Evolutionary conservation across 1,284 basidiomycete genomes (phyloP).

Genomic region (Leccinum brunneo-olivaceum): DNA sequence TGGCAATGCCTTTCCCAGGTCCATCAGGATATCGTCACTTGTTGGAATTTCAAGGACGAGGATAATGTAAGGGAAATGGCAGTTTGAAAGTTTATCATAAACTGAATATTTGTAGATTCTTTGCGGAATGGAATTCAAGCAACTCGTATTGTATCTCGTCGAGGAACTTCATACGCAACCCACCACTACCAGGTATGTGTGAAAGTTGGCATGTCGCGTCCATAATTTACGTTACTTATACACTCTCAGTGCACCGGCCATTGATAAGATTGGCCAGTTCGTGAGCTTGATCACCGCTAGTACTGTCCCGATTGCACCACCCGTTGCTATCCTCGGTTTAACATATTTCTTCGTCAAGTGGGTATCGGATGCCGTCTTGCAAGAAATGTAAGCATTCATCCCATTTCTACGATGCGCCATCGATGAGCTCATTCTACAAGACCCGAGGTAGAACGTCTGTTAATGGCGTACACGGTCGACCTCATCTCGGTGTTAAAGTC

Average conservation of each 20-base stretch:
- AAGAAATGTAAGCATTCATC: background rate
- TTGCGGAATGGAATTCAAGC: slow-evolving; percentile 6
- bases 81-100: background rate
- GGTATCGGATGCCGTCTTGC: background rate
- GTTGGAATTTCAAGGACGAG: slow-evolving; percentile 8
- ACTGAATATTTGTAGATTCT: slow-evolving; percentile 4
- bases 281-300: slow-evolving; percentile 5
- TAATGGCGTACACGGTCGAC: slow-evolving; percentile 10
- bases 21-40: slow-evolving; percentile 7
- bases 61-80: slow-evolving; percentile 1
- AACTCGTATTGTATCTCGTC: slow-evolving; percentile 8
- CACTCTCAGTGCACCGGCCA: background rate
- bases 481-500: slow-evolving; percentile 7
- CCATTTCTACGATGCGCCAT: background rate
- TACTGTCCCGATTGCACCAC: slow-evolving; percentile 2
- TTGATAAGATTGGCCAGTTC: slow-evolving; percentile 7
- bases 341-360: slow-evolving; percentile 8
- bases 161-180: slow-evolving; percentile 2
- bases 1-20: slow-evolving; percentile 8
- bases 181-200: background rate
- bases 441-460: slow-evolving; percentile 8
- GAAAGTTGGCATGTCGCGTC: too few species aligned
- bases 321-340: slow-evolving; percentile 7
- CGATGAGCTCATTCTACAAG: background rate
- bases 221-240: background rate